Conservation (phyloP, 2,329 filamentous ascomycete genomes). For the Epichloe scottii region DNA sequence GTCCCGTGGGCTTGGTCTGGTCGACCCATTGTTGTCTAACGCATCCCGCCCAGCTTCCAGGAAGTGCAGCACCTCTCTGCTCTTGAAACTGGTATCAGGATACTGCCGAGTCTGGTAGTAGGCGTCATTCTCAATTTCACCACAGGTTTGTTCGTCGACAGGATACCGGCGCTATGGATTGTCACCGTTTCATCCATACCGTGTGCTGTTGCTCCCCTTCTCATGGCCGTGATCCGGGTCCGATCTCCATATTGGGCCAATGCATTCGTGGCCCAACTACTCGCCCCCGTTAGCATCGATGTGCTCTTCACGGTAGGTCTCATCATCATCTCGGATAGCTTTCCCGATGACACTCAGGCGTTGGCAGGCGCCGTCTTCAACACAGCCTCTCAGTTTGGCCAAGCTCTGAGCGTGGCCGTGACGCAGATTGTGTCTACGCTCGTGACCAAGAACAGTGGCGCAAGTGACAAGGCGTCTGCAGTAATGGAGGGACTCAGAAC, state of each 20-base stretch:
- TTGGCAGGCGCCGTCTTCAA: slow-evolving; percentile 51
- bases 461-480: slow-evolving; percentile 15
- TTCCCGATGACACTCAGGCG: slow-evolving; percentile 43
- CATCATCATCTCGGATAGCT: slow-evolving; percentile 40
- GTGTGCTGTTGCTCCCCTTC: slow-evolving; percentile 32
- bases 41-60: slow-evolving; percentile 29
- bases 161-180: slow-evolving; percentile 26
- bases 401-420: slow-evolving; percentile 33
- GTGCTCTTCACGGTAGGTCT: slow-evolving; percentile 44
- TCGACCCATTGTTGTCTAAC: neutral
- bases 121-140: slow-evolving; percentile 29
- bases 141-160: slow-evolving; percentile 33
- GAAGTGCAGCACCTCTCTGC: slow-evolving; percentile 33
- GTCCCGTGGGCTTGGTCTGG: neutral
- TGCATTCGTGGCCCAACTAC: slow-evolving; percentile 30
- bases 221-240: slow-evolving; percentile 41
- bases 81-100: slow-evolving; percentile 30
- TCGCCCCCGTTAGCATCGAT: slow-evolving; percentile 29
- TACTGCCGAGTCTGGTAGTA: slow-evolving; percentile 32
- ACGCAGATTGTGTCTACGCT: slow-evolving; percentile 31
- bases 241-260: slow-evolving; percentile 38
- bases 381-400: slow-evolving; percentile 43
- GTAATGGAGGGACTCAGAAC: slow-evolving; percentile 37
- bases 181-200: slow-evolving; percentile 27
- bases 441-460: slow-evolving; percentile 22